Evolutionary conservation across 257 asterid species (phyloP).

Genomic region (Penstemon newberryi): DNA sequence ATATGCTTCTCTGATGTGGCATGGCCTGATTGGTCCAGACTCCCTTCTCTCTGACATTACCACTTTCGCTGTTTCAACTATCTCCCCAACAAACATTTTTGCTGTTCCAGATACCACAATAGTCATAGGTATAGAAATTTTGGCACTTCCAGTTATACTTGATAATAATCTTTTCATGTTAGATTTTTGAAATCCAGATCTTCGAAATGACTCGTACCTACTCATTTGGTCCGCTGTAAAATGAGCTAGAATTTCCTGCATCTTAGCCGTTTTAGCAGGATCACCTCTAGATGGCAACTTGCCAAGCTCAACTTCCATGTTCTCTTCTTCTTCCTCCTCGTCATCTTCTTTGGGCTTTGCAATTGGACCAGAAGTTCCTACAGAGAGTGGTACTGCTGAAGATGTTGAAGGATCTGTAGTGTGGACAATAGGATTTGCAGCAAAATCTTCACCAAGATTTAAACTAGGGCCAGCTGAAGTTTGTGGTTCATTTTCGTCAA

Average conservation of each 20-base stretch:
- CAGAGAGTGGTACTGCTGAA: conserved; percentile 30
- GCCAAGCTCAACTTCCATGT: conserved; percentile 83
- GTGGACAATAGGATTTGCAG: conserved; percentile 33
- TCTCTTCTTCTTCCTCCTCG: conserved; percentile 92
- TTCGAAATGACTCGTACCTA: conserved; percentile 83
- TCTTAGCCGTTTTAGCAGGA: conserved; percentile 79
- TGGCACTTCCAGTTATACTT: conserved; percentile 78
- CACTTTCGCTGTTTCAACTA: conserved; percentile 71
- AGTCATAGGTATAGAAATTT: conserved; percentile 73
- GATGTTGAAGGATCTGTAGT: conserved; percentile 48
- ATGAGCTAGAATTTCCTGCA: conserved; percentile 80
- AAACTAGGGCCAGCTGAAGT: conserved; percentile 43
- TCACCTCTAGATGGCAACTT: conserved; percentile 64
- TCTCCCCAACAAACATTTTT: conserved; percentile 93
- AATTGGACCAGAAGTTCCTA: conserved; percentile 44
- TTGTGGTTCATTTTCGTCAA: conserved; percentile 63
- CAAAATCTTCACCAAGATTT: conserved; percentile 38
- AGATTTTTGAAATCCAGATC: conserved; percentile 88
- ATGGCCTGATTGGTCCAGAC: conserved; percentile 91
- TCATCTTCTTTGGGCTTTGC: conserved; percentile 82
- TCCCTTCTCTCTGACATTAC: conserved; percentile 86
- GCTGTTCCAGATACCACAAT: conserved; percentile 89
- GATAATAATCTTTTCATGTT: conserved; percentile 76
- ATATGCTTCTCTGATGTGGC: conserved; percentile 93
- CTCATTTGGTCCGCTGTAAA: conserved; percentile 88